Evolutionary conservation across 139 green algal genomes (phyloP).

Genomic region (Trebouxia sp.): DNA sequence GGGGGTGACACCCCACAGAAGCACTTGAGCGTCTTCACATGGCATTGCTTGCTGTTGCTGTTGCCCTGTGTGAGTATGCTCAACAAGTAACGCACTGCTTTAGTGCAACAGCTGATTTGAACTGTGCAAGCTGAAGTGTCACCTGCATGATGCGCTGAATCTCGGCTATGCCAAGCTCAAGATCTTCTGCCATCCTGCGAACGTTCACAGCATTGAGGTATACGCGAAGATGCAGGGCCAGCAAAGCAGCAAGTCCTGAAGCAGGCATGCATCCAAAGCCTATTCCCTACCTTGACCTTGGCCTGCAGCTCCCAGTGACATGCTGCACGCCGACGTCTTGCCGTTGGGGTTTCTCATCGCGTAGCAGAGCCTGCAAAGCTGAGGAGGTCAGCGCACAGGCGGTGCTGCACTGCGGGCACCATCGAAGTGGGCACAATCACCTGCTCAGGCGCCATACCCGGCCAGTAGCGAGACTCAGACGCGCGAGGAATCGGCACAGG

Average conservation of each 20-base stretch:
- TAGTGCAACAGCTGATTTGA: no score
- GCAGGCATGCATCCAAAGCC: no score
- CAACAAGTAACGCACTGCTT: no score
- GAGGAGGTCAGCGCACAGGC: no score
- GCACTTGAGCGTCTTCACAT: neutral
- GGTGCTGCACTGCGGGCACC: no score
- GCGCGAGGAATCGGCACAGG: neutral
- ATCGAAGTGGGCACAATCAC: neutral
- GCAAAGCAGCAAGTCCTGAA: no score
- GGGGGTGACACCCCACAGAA: neutral
- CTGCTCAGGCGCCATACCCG: neutral
- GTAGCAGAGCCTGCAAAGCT: neutral
- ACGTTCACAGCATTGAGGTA: no score
- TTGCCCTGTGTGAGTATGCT: neutral
- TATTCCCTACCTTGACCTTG: neutral
- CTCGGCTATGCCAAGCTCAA: slow-evolving; percentile 10
- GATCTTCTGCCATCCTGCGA: neutral
- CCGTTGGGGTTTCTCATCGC: neutral
- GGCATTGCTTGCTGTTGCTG: neutral
- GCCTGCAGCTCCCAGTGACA: neutral
- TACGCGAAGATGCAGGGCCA: no score
- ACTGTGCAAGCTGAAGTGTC: neutral
- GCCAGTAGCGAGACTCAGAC: neutral
- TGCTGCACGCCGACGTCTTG: neutral
- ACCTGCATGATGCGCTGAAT: slow-evolving; percentile 22